Evolutionary conservation across 1,284 basidiomycete genomes (phyloP).

Genomic region (Puccinia hordei): DNA sequence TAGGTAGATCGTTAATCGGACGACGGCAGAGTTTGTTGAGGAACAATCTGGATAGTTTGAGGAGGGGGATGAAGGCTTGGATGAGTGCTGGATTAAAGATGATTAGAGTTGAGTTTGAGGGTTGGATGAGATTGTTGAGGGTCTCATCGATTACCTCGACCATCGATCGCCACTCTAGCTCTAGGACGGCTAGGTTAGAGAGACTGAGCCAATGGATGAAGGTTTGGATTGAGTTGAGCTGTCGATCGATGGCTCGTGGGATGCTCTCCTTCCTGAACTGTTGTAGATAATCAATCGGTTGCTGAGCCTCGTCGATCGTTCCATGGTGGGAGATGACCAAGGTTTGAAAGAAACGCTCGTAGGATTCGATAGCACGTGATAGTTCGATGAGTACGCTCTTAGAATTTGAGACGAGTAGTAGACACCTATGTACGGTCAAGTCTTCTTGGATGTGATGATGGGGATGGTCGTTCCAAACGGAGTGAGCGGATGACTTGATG

Average conservation of each 20-base stretch:
- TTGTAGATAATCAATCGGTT: neutral
- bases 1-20: too few relatives aligned
- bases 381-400: neutral
- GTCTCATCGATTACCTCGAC: too few relatives aligned
- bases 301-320: neutral
- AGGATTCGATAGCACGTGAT: neutral
- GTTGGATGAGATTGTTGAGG: neutral
- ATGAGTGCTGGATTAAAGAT: neutral
- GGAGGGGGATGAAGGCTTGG: neutral
- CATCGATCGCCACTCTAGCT: neutral
- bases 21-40: slow-evolving; percentile 1
- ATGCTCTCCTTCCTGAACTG: neutral
- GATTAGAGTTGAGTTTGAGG: neutral
- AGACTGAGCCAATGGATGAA: neutral
- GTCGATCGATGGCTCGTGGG: neutral
- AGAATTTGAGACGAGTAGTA: neutral
- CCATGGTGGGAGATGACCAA: neutral
- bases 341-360: neutral
- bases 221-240: neutral
- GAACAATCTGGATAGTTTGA: neutral
- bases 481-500: neutral
- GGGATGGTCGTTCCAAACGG: neutral
- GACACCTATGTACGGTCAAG: neutral
- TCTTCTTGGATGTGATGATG: neutral
- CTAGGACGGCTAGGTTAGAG: neutral